Base-by-base conservation (phyloP, 2,329 filamentous ascomycete genomes). In the Lachnellula cervina region DNA sequence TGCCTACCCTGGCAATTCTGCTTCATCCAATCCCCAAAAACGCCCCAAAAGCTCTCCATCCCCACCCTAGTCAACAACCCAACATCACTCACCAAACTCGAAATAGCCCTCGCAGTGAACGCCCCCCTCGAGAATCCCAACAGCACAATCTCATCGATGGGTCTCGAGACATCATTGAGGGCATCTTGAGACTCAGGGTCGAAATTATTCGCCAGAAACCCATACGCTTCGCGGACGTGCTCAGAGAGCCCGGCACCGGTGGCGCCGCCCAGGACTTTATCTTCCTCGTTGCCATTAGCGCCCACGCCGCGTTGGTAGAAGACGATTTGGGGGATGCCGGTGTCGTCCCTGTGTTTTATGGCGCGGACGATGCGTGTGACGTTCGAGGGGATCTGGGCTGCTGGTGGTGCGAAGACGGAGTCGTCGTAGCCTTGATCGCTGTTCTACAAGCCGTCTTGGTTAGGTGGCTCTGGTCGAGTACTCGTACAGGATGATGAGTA, bases 221-320 rank as follows among this genome's bases (percentile, higher is more conserved):
- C 69, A 60, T 79, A 80, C 6, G 75, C 75, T 64, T 78, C 76
- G 19, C 74, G 71, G 25, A 79, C 71, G 59, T 79, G 64, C 40
- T 82, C 79, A 25, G 76, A 72, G 48, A 83, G 74, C 2, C 79
- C 79, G n/a, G 73, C 63, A 2, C 80, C 80, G 60, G 81, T 82
- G 2, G 77, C 76, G 49, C 80, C 80, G 3, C 79, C 78, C 0
- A 76, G 72, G 13, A 82, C 55, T 47, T 73, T 71, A 52, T 81
- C 77, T 25, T 80, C 56, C 21, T 73, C 58, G 43, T 76, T 76
- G 60, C 75, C 74, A 2, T 76, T 76, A 13, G 78, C 80, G n/a
- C 82, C 82, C 19, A 84, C 77, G 17, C 82, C 82, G 9, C 79
- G 78, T 64, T 82, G 79, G 64, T 85, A 85, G 61, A 77, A 80